Base-by-base conservation (phyloP, 148 eudicot genomes). In the Rhododendron kiyosumense region DNA sequence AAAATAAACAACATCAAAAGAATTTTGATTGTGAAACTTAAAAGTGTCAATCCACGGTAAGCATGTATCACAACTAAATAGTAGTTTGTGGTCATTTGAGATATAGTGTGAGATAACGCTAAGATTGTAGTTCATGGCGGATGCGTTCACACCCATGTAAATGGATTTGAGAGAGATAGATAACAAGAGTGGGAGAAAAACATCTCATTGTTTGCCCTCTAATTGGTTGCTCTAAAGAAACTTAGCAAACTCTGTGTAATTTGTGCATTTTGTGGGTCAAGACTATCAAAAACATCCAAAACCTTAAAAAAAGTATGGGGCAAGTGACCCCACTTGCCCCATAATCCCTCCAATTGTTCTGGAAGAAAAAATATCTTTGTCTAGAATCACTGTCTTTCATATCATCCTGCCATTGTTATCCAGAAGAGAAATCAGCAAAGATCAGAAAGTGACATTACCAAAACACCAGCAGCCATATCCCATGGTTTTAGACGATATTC, bases 381-480 rank as follows among this genome's bases (percentile, higher is more conserved):
- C 38, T 77, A 7, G 75, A 61, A 67, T 76, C n/a, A 13, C 67
- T 18, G 36, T 49, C 54, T n/a, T 48, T 28, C 54, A 75, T 22
- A 26, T 75, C n/a, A 32, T 22, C 57, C 45, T 52, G 10, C 26
- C 83, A 41, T 22, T 34, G 77, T 5, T 30, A 85, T 61, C 63
- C 65, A 79, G 78, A 83, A 84, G 81, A 45, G 82, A 22, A 54
- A 34, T 13, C 1, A 52, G 32, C 12, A 32, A 74, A 71, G 8
- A 52, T 20, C 17, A 71, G 11, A 81, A 81, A 32, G 43, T 63
- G 41, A 75, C 59, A 71, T 94, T 95, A 97, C 99, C 99, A 97
- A 89, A 87, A 94, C 98, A 81, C 99, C 99, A 89, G 98, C 99
- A 85, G 99, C 99, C 99, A 97, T 95, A 86, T 97, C 99, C 99